Evolutionary conservation across 1,284 basidiomycete genomes (phyloP), one percentile per base, ranked within the genome.

Genomic region (Leccinum insolens): DNA sequence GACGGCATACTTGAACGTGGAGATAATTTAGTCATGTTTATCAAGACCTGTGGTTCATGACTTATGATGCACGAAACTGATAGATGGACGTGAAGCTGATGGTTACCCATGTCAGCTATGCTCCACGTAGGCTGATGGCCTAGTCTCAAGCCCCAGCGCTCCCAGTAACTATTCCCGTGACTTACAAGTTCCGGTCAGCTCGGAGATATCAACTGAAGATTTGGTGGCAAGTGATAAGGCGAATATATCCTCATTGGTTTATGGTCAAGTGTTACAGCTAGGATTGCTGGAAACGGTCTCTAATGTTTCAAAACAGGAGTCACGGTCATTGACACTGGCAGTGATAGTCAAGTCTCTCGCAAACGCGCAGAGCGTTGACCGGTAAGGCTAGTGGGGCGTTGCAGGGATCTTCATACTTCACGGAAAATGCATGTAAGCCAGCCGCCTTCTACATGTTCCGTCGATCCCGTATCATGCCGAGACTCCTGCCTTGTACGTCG

Each of bases 1-100:
- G 61, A 41, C 46, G n/a, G 49, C 41, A 22, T 63, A 70, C 70
- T 73, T 73, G 72, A 70, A 63, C 31, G 62, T 14, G 8, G 20
- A 28, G 31, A 25, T 11, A n/a, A 49, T 71, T 67, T 49, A 34
- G 20, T 9, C 49, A 25, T 72, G 68, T 70, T 74, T 72, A 57
- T 31, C 49, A 22, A 20, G 59, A 68, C 58, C 71, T 67, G 63
- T 68, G 28, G 52, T 25, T 12, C 55, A 57, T 28, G 55, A 28
- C 20, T 22, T 22, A 57, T 52, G 7, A 25, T 2, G 25, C 20
- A 55, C 60, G 55, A 52, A 59, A 12, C 57, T 59, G 55, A 63
- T 67, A 2, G 34, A 20, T 34, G 11, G 28, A 17, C 2, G 6
- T 34, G 7, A 25, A 11, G 20, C 9, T 64, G 65, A 57, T 60